Evolutionary conservation across 2,329 filamentous ascomycete species (phyloP).

Genomic region (Coniochaeta hoffmannii): DNA sequence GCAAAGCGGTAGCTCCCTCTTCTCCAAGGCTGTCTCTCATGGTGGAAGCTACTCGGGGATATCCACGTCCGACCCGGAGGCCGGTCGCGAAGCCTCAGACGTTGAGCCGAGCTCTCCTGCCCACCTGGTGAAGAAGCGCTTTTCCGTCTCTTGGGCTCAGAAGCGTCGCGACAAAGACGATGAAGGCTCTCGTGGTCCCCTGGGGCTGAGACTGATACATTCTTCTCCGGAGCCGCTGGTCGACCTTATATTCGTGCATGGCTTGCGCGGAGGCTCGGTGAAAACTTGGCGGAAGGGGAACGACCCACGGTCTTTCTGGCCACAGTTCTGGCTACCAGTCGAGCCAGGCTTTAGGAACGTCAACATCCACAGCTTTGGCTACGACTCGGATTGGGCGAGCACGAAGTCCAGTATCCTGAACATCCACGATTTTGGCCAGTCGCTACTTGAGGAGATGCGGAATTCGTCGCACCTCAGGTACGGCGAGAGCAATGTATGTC

Average conservation of each 20-base stretch:
- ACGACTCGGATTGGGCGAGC: slow-evolving; percentile 21
- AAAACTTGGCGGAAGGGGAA: slow-evolving; percentile 28
- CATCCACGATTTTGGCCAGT: slow-evolving; percentile 22
- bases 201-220: slow-evolving; percentile 15
- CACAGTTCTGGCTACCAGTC: slow-evolving; percentile 25
- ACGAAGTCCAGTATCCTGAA: slow-evolving; percentile 13
- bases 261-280: slow-evolving; percentile 25
- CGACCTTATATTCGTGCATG: slow-evolving; percentile 31
- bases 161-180: slow-evolving; percentile 1
- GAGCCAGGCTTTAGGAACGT: slow-evolving; percentile 18
- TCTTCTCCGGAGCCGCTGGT: slow-evolving; percentile 18
- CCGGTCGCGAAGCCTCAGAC: neutral
- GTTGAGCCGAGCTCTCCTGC: neutral
- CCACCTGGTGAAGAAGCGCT: neutral
- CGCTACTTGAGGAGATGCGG: slow-evolving; percentile 19
- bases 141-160: neutral
- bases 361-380: slow-evolving; percentile 23
- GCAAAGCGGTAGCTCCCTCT: neutral
- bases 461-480: slow-evolving; percentile 14
- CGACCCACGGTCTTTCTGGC: slow-evolving; percentile 26
- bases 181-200: slow-evolving; percentile 1
- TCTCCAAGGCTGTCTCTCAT: neutral
- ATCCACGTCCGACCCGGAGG: neutral
- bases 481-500: slow-evolving; percentile 1
- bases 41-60: neutral